A percentile compares a stretch with the other conserved stretches of the same genome.
phyloP scores from a whole-genome alignment of 2,329 filamentous ascomycete genomes.

The Pleurostoma richardsiae region DNA sequence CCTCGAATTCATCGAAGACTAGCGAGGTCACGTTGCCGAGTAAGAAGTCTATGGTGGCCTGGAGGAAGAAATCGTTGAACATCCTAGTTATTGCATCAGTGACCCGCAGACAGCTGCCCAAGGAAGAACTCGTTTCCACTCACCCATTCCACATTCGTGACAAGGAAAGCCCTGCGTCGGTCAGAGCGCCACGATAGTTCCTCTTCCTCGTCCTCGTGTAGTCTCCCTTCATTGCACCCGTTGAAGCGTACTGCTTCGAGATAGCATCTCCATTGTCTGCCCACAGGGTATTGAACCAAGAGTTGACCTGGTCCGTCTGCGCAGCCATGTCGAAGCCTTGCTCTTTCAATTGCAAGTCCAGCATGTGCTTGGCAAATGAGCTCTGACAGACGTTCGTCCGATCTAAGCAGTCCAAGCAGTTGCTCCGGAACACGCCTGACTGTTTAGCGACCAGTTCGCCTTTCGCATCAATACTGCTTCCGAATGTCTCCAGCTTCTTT shows the following conservation, averaged over 20 bases:
- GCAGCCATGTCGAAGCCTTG: slow-evolving; percentile 73
- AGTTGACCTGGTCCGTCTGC: slow-evolving; percentile 71
- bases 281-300: slow-evolving; percentile 96
- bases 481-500: slow-evolving; percentile 61
- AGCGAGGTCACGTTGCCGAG: slow-evolving; percentile 80
- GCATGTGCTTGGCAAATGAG: slow-evolving; percentile 76
- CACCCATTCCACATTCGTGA: slow-evolving; percentile 68
- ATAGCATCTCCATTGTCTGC: slow-evolving; percentile 97
- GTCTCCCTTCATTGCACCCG: slow-evolving; percentile 92
- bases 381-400: slow-evolving; percentile 95
- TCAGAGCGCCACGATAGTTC: slow-evolving; percentile 85
- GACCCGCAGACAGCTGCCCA: neutral
- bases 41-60: slow-evolving; percentile 90
- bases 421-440: slow-evolving; percentile 78
- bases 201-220: slow-evolving; percentile 89
- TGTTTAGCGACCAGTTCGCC: slow-evolving; percentile 47
- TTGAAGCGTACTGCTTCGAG: slow-evolving; percentile 92
- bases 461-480: slow-evolving; percentile 60
- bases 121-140: slow-evolving; percentile 14
- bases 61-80: slow-evolving; percentile 95
- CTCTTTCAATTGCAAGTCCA: slow-evolving; percentile 72
- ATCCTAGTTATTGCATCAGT: slow-evolving; percentile 56
- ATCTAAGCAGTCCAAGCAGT: slow-evolving; percentile 98
- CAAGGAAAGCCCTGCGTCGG: slow-evolving; percentile 84
- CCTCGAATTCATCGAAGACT: slow-evolving; percentile 92